Base-by-base conservation (phyloP, 129 eudicot genomes). In the Solidago caesia region DNA sequence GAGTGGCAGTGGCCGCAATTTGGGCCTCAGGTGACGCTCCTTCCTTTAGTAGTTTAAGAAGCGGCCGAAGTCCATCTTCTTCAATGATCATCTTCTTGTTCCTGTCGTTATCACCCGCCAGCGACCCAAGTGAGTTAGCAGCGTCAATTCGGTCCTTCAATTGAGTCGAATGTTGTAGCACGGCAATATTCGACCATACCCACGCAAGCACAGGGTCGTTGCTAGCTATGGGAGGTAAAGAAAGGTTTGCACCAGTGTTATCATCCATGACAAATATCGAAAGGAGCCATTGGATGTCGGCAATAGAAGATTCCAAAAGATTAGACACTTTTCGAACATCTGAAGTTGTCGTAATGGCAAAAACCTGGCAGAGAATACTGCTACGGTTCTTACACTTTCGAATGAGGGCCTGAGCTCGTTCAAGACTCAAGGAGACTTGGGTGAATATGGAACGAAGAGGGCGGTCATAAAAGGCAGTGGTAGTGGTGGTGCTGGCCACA, bases 131-230 rank as follows among this genome's bases (percentile, higher is more conserved):
- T 6, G 82, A 81, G 52, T 83, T 79, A 3, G 96, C 97, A 0
- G 87, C 86, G 16, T 87, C 97, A 25, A 87, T 62, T 47, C 94
- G 82, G 79, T 84, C 87, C 2, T 64, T 68, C 25, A 84, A 70
- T 25, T 61, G 81, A 2, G 80, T 84, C 81, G 82, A 74, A 75
- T 75, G 80, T 4, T 88, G 85, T 2, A 89, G 71, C 6, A 85
- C 78, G 46, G 97, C 92, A 7, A 92, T 83, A 44, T 55, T 80
- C 15, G 96, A 85, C 97, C 97, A 92, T 1, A 92, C 85, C 91
- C 87, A 86, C 1, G 92, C 89, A 2, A 92, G 67, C n/a, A 87
- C 85, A 15, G 97, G 92, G 72, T 92, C 92, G 49, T 85, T 87
- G 56, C 81, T 85, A 3, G 90, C 96, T 56, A 89, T 85, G 4